Base-by-base conservation (phyloP, 345 rosid species). In the Hibiscus tridactylites region DNA sequence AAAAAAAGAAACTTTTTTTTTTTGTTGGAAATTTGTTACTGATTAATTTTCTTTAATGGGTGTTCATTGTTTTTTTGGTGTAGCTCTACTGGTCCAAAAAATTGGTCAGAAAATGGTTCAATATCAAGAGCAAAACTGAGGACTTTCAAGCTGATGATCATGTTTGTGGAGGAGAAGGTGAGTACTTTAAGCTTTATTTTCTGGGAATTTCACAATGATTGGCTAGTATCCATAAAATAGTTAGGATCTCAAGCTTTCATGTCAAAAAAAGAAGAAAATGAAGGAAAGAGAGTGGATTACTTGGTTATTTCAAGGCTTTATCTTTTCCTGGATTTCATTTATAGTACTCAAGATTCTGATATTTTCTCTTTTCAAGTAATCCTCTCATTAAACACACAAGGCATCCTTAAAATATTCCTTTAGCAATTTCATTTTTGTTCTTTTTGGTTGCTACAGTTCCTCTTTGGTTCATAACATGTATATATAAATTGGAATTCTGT, bases 11-110 rank as follows among this genome's bases (percentile, higher is more conserved):
- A 53, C 2, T 13, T 10, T 10, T 10, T 49, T 13, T 1, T 44
- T 24, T 28, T 37, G 42, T 6, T 67, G 60, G 39, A 68, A 33
- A 28, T 64, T 68, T 75, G 65, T 47, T 66, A 7, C 42, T 37
- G 42, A 37, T 37, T 52, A n/a, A n/a, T 13, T 10, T 10, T 37
- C 13, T 50, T 8, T 39, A 21, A 2, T 46, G 70, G 17, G 33
- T 65, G 35, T 44, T 42, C 63, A 15, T 3, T 35, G 68, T 47
- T 11, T 53, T 59, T 64, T 61, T 79, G 78, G 61, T 85, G 84
- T 85, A 95, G 99, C 81, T 95, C 79, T 88, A 97, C n/a, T 95
- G 99, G 98, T 87, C 99, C 65, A 92, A 89, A 79, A 92, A 85
- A 82, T 84, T 91, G 91, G 90, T 87, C 78, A 88, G 96, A 76